These are phyloP conservation scores for Coniferiporia weirii DNA, from an alignment of 1,284 basidiomycete species.

Conservation along the genomic window DNA sequence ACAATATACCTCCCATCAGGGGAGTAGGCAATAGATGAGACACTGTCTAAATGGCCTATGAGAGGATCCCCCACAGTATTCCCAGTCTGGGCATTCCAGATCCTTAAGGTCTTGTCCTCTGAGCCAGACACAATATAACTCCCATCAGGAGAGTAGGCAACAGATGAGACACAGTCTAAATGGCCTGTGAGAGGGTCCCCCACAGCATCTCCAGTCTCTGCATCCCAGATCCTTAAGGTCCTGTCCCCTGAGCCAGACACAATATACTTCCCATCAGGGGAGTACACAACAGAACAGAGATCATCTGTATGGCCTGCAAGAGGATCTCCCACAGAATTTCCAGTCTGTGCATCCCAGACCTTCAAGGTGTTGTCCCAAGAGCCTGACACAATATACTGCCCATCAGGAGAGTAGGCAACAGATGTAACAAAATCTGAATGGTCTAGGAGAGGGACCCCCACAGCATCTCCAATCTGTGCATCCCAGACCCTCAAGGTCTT, in stretches of 20 bases:
- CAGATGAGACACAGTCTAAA: conserved; percentile 1
- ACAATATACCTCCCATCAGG: conserved; percentile 10
- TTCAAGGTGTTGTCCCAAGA: no score
- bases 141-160: conserved; percentile 18
- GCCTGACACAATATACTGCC: no score
- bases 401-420: no score
- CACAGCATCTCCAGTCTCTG: conserved; percentile 2
- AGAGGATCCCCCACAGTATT: conserved; percentile 3
- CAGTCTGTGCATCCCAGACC: conserved; percentile 14
- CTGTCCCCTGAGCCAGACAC: conserved; percentile 20
- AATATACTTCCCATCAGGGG: conserved; percentile 21
- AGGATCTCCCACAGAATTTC: neutral
- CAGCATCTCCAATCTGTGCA: conserved; percentile 3
- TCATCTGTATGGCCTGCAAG: no score
- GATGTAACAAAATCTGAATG: conserved; percentile 1
- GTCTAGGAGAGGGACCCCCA: conserved; percentile 8
- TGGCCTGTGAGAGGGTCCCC: conserved; percentile 8
- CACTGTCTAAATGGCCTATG: conserved; percentile 11
- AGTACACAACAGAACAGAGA: neutral
- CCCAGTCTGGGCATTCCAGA: conserved; percentile 18
- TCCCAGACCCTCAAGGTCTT: no score
- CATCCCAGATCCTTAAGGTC: conserved; percentile 21
- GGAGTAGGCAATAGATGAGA: conserved; percentile 13
- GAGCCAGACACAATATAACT: conserved; percentile 17
- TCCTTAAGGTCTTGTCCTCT: conserved; percentile 8